Base-by-base conservation (phyloP, 129 eudicot genomes). In the Flaveria trinervia region DNA sequence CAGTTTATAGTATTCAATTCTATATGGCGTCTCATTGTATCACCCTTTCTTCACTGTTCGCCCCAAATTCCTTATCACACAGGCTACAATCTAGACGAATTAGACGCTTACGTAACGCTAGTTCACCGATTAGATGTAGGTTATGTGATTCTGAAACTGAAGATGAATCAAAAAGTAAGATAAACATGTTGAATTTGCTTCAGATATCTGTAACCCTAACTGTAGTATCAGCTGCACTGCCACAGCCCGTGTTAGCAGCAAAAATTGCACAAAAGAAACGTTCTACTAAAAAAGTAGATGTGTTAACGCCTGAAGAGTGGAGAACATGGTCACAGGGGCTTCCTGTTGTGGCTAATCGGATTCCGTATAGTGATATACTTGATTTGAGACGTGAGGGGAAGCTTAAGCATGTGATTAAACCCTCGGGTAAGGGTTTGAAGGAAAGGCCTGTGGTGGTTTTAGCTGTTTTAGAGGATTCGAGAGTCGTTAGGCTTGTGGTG, bases 381-480 rank as follows among this genome's bases (percentile, higher is more conserved):
- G 76, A 64, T 22, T 85, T 94, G 76, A 94, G 68, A 75, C 82
- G 85, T 17, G 88, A 85, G 26, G 91, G 89, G 17, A 86, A 62
- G 82, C 90, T 94, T 65, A 94, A 87, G 41, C 90, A 89, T 62
- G 48, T 94, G 33, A 71, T 94, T 54, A 94, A 86, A 70, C 92
- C 88, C 1, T 69, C 96, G 7, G 77, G 64, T 56, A 89, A 9
- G 20, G 85, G 41, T 22, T 86, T 91, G 71, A 85, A 65, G 89
- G 81, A 82, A 73, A 72, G 78, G 16, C 70, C 93, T 6, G 89
- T 77, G 55, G 92, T 91, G 20, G 88, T 94, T 79, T 68, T 94
- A 51, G 98, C 79, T 5, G 98, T 94, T 77, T 75, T 94, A 75
- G 97, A 94, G 68, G 93, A 94, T 83, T 81, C 82, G 30, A 94